A percentile compares a stretch with the other conserved stretches of the same genome.
Conservation (phyloP, 495 filamentous ascomycete genomes). For the Aspergillus hancockii region DNA sequence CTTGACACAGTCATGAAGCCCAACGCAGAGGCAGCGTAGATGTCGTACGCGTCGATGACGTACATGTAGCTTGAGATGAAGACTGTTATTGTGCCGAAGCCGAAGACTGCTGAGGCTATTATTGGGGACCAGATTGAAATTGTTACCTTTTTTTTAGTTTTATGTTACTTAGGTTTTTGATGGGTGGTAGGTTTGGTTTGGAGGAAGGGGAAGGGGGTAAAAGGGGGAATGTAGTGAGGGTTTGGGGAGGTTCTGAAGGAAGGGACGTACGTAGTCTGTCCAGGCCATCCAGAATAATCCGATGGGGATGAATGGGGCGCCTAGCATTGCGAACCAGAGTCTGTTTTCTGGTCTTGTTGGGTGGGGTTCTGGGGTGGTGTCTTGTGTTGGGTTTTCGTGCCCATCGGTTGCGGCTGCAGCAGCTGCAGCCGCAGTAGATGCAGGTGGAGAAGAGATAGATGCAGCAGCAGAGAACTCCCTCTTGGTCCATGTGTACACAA, state of each 20-base stretch:
- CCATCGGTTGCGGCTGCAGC: neutral
- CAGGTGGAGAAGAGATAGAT: neutral
- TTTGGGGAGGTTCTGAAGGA: no score
- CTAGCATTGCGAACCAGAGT: conserved; percentile 54
- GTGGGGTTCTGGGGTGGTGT: conserved; percentile 6
- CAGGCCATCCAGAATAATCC: conserved; percentile 65
- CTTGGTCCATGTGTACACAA: conserved; percentile 57
- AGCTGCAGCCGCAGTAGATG: neutral
- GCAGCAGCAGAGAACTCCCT: conserved; percentile 33
- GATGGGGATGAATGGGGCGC: conserved; percentile 54
- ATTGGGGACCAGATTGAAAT: conserved; percentile 59
- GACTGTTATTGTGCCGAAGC: conserved; percentile 53
- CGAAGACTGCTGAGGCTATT: conserved; percentile 49
- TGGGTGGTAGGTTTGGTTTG: no score
- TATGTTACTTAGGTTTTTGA: no score
- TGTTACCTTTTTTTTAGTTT: conserved; percentile 13
- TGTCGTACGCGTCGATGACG: conserved; percentile 56
- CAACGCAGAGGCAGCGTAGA: conserved; percentile 44
- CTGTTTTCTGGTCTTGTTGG: conserved; percentile 16
- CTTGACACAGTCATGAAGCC: conserved; percentile 52
- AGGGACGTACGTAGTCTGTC: conserved; percentile 42
- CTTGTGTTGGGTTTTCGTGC: neutral
- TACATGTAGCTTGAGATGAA: conserved; percentile 57
- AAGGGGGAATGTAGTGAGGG: no score
- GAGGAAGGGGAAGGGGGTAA: neutral